Conservation (phyloP, 2,329 filamentous ascomycete species). For the Nothomitra cinnamomea region DNA sequence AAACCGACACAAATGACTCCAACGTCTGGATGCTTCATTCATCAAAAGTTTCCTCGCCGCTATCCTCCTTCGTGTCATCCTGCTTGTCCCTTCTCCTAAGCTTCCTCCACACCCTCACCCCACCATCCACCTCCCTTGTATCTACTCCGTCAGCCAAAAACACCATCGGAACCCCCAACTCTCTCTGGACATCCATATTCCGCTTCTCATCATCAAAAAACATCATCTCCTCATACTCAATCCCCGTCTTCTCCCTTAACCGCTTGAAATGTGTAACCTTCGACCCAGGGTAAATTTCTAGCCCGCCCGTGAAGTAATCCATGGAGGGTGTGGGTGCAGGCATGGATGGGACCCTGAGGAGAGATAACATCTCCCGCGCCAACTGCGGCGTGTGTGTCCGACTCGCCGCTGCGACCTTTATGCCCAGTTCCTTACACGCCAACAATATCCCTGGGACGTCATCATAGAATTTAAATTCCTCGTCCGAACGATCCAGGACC, state of each 20-base stretch:
- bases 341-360: slow-evolving; percentile 42
- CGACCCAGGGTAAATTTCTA: background rate
- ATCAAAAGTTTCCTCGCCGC: background rate
- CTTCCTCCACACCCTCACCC: slow-evolving; percentile 66
- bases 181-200: slow-evolving; percentile 60
- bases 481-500: slow-evolving; percentile 31
- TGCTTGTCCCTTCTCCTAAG: slow-evolving; percentile 37
- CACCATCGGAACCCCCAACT: slow-evolving; percentile 68
- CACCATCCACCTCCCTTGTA: slow-evolving; percentile 59
- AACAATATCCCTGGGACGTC: slow-evolving; percentile 52
- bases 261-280: slow-evolving; percentile 77
- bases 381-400: slow-evolving; percentile 67
- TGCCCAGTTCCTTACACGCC: slow-evolving; percentile 35
- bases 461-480: slow-evolving; percentile 52
- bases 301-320: slow-evolving; percentile 22
- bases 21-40: too few relatives aligned
- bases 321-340: slow-evolving; percentile 26
- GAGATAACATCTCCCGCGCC: slow-evolving; percentile 61
- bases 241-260: slow-evolving; percentile 50
- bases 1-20: too few relatives aligned
- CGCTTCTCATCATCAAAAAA: slow-evolving; percentile 90
- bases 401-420: slow-evolving; percentile 56
- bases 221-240: slow-evolving; percentile 69
- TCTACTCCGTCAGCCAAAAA: slow-evolving; percentile 66
- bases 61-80: background rate